A percentile compares a stretch with the other conserved stretches of the same genome.
These are phyloP conservation scores for Aspergillus alliaceus DNA, from an alignment of 2,329 filamentous ascomycete species.

Conservation along the genomic window DNA sequence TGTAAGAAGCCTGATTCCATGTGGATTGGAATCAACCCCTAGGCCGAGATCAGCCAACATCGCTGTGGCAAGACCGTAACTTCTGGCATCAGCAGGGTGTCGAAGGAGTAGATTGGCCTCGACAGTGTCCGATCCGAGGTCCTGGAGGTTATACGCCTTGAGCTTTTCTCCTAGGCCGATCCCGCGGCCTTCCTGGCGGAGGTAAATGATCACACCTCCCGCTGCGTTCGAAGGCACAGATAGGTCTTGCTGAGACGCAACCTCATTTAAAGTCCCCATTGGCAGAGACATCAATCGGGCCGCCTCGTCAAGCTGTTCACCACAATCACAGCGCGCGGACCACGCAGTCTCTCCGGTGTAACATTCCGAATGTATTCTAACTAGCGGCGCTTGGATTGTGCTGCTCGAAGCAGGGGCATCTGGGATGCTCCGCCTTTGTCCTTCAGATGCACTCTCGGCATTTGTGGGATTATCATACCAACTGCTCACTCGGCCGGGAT, in stretches of 20 bases:
- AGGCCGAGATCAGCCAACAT: slow-evolving; percentile 85
- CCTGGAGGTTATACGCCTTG: slow-evolving; percentile 97
- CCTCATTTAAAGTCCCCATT: slow-evolving; percentile 31
- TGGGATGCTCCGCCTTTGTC: not conserved
- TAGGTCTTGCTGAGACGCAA: slow-evolving; percentile 26
- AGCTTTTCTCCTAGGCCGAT: slow-evolving; percentile 94
- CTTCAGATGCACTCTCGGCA: slow-evolving; percentile 2
- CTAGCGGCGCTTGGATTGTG: slow-evolving; percentile 61
- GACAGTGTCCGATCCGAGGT: slow-evolving; percentile 95
- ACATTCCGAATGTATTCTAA: slow-evolving; percentile 96
- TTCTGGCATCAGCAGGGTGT: slow-evolving; percentile 91
- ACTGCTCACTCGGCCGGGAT: slow-evolving; percentile 78
- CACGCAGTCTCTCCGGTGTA: slow-evolving; percentile 98
- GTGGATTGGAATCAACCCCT: slow-evolving; percentile 60
- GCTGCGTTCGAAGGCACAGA: slow-evolving; percentile 51
- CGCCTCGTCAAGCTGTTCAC: slow-evolving; percentile 95
- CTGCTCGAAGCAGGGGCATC: slow-evolving; percentile 13
- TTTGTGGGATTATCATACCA: slow-evolving; percentile 52
- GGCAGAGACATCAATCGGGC: slow-evolving; percentile 85
- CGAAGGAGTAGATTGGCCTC: slow-evolving; percentile 89
- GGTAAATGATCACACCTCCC: slow-evolving; percentile 91
- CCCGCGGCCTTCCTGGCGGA: slow-evolving; percentile 92
- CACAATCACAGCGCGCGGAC: slow-evolving; percentile 96
- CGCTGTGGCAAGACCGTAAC: slow-evolving; percentile 93
- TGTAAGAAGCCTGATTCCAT: slow-evolving; percentile 73